These are phyloP conservation scores for Rickenella mellea DNA, from an alignment of 768 basidiomycete genomes.

Conservation along the genomic window DNA sequence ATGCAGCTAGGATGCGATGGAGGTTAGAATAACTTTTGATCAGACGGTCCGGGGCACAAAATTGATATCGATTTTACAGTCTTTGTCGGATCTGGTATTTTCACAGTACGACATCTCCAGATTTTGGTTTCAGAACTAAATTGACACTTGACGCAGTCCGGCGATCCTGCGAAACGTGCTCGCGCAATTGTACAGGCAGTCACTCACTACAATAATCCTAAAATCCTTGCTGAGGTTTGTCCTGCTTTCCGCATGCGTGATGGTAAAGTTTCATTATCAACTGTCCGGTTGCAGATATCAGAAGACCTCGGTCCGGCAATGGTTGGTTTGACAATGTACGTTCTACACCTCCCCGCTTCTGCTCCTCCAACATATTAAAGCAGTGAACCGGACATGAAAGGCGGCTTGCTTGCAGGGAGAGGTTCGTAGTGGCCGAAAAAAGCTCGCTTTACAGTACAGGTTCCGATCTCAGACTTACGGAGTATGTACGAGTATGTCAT, in stretches of 20 bases:
- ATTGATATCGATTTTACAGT: conserved; percentile 35
- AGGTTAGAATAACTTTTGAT: conserved; percentile 39
- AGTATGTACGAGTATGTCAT: too few species aligned
- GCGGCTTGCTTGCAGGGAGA: conserved; percentile 58
- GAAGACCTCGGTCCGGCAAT: conserved; percentile 85
- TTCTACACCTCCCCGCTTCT: conserved; percentile 5
- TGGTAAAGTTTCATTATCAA: too few species aligned
- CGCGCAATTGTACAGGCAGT: conserved; percentile 95
- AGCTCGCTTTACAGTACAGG: too few species aligned
- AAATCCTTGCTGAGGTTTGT: conserved; percentile 76
- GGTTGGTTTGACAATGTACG: conserved; percentile 87
- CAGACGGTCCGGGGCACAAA: conserved; percentile 1
- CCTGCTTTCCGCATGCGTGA: conserved; percentile 1
- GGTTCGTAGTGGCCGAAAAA: conserved; percentile 39
- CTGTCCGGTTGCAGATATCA: too few species aligned
- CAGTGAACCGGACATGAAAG: conserved; percentile 60
- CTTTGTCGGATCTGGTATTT: conserved; percentile 97
- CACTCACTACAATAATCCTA: conserved; percentile 93
- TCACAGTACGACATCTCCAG: conserved; percentile 53
- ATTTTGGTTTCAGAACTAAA: conserved; percentile 1
- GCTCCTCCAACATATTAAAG: conserved; percentile 1
- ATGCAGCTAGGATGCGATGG: conserved; percentile 98
- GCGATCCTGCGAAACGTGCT: conserved; percentile 88
- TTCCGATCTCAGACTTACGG: too few species aligned
- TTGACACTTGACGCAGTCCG: conserved; percentile 43